These are phyloP conservation scores for Eutrema japonicum DNA, from an alignment of 345 rosid species.

Conservation along the genomic window DNA sequence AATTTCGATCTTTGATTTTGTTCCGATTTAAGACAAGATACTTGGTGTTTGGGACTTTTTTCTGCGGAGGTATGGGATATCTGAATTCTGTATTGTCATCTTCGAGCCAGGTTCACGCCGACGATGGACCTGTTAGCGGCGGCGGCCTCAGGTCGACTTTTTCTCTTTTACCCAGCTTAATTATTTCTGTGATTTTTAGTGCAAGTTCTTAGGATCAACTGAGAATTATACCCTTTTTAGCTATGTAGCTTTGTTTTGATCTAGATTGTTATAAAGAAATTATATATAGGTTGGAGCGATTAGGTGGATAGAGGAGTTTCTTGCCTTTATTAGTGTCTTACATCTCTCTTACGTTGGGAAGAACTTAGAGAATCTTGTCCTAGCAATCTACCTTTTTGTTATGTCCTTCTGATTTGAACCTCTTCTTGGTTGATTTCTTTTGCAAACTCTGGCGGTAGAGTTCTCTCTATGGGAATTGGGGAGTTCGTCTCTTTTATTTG, in stretches of 20 bases:
- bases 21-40: slow-evolving; percentile 32
- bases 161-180: slow-evolving; percentile 16
- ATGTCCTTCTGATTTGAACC: no score
- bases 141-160: slow-evolving; percentile 82
- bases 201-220: background rate
- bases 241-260: background rate
- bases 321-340: no score
- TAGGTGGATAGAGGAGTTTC: no score
- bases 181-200: background rate
- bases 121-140: slow-evolving; percentile 83
- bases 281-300: background rate
- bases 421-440: no score
- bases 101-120: slow-evolving; percentile 74
- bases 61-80: slow-evolving; percentile 62
- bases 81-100: slow-evolving; percentile 76
- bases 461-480: no score
- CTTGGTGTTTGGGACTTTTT: slow-evolving; percentile 31
- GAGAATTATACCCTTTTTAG: no score
- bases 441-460: no score
- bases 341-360: no score
- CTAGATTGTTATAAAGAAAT: background rate
- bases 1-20: slow-evolving; percentile 32
- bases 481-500: no score
- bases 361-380: no score
- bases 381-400: no score